These are phyloP conservation scores for Annulohypoxylon stygium DNA, from an alignment of 495 filamentous ascomycete species.

Conservation along the genomic window DNA sequence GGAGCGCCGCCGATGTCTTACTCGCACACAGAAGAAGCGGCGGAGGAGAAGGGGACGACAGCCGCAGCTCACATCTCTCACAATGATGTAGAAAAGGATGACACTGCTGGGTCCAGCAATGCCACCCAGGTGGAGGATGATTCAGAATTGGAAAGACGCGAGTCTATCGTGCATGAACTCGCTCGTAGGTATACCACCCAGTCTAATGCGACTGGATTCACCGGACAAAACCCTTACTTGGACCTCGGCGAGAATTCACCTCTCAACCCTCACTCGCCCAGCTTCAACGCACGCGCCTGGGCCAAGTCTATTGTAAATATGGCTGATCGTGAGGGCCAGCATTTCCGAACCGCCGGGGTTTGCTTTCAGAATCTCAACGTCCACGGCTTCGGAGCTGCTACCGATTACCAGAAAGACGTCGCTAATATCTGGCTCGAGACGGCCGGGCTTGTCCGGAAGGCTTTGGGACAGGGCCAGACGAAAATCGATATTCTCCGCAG, in stretches of 20 bases:
- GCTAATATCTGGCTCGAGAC: conserved; percentile 72
- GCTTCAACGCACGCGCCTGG: conserved; percentile 69
- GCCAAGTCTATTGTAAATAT: conserved; percentile 66
- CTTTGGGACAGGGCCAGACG: conserved; percentile 66
- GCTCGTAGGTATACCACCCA: conserved; percentile 61
- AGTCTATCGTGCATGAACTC: conserved; percentile 60
- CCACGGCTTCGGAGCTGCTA: conserved; percentile 80
- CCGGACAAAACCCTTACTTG: conserved; percentile 55
- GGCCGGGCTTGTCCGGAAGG: conserved; percentile 59
- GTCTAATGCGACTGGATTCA: conserved; percentile 53
- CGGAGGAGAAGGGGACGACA: conserved; percentile 19
- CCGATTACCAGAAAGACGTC: conserved; percentile 85
- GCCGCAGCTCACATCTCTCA: conserved; percentile 8
- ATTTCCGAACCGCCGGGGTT: conserved; percentile 66
- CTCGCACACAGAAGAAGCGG: conserved; percentile 32
- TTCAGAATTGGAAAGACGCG: conserved; percentile 56
- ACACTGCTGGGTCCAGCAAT: conserved; percentile 47
- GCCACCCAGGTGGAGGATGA: conserved; percentile 58
- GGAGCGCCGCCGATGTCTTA: conserved; percentile 40
- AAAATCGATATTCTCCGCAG: conserved; percentile 83
- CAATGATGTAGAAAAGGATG: conserved; percentile 49
- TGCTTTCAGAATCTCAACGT: conserved; percentile 75
- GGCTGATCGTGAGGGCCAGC: conserved; percentile 57
- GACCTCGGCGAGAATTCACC: conserved; percentile 58
- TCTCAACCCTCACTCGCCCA: conserved; percentile 64